Base-by-base conservation (phyloP, 257 asterid genomes). In the Nicotiana attenuata region DNA sequence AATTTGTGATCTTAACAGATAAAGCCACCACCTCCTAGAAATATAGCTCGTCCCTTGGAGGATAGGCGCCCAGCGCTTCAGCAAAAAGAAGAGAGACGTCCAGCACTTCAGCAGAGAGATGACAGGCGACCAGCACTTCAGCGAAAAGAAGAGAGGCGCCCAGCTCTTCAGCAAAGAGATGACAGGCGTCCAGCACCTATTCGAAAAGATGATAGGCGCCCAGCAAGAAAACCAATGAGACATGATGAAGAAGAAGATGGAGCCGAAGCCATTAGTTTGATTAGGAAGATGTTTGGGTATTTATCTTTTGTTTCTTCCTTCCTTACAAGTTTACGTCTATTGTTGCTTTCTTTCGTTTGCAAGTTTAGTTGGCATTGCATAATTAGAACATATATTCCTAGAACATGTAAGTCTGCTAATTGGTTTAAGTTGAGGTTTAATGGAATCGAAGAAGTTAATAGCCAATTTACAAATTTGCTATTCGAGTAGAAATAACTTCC, bases 261-360 rank as follows among this genome's bases (percentile, higher is more conserved):
- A 29, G 63, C 33, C 50, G 86, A 33, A 13, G 87, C 91, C 35
- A 83, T 91, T 65, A 77, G 65, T 65, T 80, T 89, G 92, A 89
- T 95, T 83, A 92, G 98, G 88, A n/a, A 85, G 29, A 88, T 95
- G 93, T 89, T 89, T n/a, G 28, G 97, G 98, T 94, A 91, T 82
- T 55, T 81, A 41, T 26, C 50, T 24, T 47, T 24, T 13, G 24
- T 47, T 10, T 41, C 59, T 69, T 73, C 20, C 13, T 16, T 47
- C 78, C 1, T 15, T 73, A 7, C 61, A 56, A 41, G 52, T 29
- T 28, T 71, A 10, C 52, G 38, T 20, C 38, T 28, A n/a, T 28
- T 55, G 52, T 64, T 68, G 6, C 29, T 7, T 77, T 65, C 45
- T 15, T 60, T 0, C 8, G 16, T n/a, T 64, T 77, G 80, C 20